Percentiles rank a stretch among this genome's conserved stretches.
These are phyloP conservation scores for Kazachstania sp. DNA, from an alignment of 1,139 yeast species.

Conservation along the genomic window DNA sequence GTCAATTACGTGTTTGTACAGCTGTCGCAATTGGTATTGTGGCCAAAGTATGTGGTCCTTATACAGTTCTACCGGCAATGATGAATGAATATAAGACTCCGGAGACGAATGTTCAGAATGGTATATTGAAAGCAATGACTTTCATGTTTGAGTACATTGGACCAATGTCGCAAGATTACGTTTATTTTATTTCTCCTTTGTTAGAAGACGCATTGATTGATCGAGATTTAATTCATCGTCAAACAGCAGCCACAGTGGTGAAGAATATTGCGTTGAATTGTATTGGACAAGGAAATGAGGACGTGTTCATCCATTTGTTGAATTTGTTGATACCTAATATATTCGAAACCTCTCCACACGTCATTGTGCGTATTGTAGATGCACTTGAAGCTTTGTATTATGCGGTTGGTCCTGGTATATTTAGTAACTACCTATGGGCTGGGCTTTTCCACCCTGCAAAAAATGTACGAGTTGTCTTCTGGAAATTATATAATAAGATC, in stretches of 20 bases:
- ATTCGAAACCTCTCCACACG: slow-evolving; percentile 93
- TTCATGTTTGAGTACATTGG: slow-evolving; percentile 92
- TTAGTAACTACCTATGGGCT: slow-evolving; percentile 71
- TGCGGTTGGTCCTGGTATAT: slow-evolving; percentile 67
- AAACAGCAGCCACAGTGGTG: slow-evolving; percentile 87
- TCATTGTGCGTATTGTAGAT: slow-evolving; percentile 71
- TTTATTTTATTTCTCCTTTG: slow-evolving; percentile 72
- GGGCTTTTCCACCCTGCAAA: slow-evolving; percentile 93
- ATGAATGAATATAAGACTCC: slow-evolving; percentile 95
- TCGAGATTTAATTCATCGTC: slow-evolving; percentile 87
- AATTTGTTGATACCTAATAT: slow-evolving; percentile 76
- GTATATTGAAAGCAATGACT: slow-evolving; percentile 86
- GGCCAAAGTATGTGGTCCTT: slow-evolving; percentile 89
- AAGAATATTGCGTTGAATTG: slow-evolving; percentile 77
- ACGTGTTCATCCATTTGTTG: slow-evolving; percentile 64
- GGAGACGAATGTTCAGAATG: slow-evolving; percentile 90
- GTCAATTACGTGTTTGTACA: slow-evolving; percentile 93
- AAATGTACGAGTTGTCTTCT: slow-evolving; percentile 75
- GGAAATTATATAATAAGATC: slow-evolving; percentile 73
- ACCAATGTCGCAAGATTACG: slow-evolving; percentile 71
- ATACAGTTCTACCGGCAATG: slow-evolving; percentile 89
- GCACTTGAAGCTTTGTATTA: slow-evolving; percentile 68
- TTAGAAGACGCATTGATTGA: slow-evolving; percentile 88
- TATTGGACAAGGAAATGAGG: slow-evolving; percentile 66
- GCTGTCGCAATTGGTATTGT: slow-evolving; percentile 98